Base-by-base conservation (phyloP, 768 basidiomycete genomes). In the Lepiota subincarnata region DNA sequence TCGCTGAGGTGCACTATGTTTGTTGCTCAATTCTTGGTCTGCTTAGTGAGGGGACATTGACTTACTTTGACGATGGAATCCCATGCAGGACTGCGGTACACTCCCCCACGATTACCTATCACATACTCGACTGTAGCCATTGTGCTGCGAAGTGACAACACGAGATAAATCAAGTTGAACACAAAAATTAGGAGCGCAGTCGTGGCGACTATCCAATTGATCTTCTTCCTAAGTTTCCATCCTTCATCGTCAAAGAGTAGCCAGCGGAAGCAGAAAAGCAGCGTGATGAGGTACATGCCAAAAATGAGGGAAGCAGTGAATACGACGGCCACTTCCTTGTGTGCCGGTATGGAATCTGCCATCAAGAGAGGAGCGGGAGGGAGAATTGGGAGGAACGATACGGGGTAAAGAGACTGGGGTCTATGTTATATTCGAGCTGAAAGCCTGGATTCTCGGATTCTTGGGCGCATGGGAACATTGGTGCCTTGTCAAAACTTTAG, bases 241-340 rank as follows among this genome's bases (percentile, higher is more conserved):
- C 55, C 55, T 22, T 48, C 35, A 37, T 57, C 43, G 6, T 40
- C 31, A 44, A 43, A 53, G 34, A 53, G 36, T 1, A 53, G 26
- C 55, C 51, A 57, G 4, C 55, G 55, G 20, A 41, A 26, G 19
- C 43, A 41, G 26, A 22, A 39, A 18, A 53, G 43, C 16, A 53
- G 50, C 4, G 43, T 47, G 19, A 44, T 36, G 37, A 37, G 22
- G 44, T 53, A 57, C 4, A 57, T 24, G n/a, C 55, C 55, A 13
- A 37, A 47, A 12, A 57, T 28, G 16, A 53, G 19, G 4, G 42
- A 28, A 5, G 24, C 50, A 3, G 45, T 40, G 18, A 57, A 57
- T 20, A 53, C 16, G n/a, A 35, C 31, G 2, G 40, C 34, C 16
- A 43, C 28, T 20, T 34, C 12, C 11, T 42, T 48, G 18, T 35